phyloP scores from a whole-genome alignment of 768 basidiomycete genomes.

The Austroboletus eburneus region DNA sequence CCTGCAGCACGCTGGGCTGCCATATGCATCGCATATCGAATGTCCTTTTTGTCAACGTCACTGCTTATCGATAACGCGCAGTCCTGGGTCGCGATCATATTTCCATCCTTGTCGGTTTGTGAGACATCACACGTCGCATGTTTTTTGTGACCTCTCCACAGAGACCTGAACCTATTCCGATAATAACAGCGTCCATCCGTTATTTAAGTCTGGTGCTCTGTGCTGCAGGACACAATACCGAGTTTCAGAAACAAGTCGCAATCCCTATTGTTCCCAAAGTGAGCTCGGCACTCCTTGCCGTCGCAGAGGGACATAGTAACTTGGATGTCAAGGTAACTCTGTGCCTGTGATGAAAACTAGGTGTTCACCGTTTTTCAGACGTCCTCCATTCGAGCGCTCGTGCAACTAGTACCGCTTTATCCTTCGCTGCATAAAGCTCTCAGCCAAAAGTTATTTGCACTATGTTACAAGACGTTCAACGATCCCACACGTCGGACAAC shows the following conservation, averaged over 20 bases:
- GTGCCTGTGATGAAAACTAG: not conserved
- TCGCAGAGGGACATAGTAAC: slow-evolving; percentile 51
- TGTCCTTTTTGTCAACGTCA: slow-evolving; percentile 51
- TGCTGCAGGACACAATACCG: slow-evolving; percentile 54
- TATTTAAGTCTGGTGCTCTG: slow-evolving; percentile 62
- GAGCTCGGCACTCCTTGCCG: slow-evolving; percentile 49
- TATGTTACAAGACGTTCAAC: slow-evolving; percentile 54
- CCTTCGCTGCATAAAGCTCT: slow-evolving; percentile 62
- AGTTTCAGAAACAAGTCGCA: slow-evolving; percentile 78
- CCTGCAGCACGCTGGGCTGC: slow-evolving; percentile 78
- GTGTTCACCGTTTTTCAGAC: slow-evolving; percentile 33
- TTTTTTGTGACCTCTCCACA: slow-evolving; percentile 28
- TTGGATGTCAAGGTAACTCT: slow-evolving; percentile 50
- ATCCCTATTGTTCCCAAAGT: slow-evolving; percentile 72
- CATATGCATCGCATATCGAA: slow-evolving; percentile 67
- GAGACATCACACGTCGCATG: slow-evolving; percentile 15
- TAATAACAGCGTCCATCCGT: slow-evolving; percentile 59
- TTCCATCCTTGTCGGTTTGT: slow-evolving; percentile 72
- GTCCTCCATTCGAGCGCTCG: slow-evolving; percentile 44
- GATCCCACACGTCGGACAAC: slow-evolving; percentile 47
- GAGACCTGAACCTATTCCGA: slow-evolving; percentile 65
- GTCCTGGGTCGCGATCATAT: slow-evolving; percentile 61
- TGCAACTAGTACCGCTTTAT: slow-evolving; percentile 57
- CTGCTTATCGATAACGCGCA: slow-evolving; percentile 69
- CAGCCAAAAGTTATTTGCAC: slow-evolving; percentile 45